phyloP scores from a whole-genome alignment of 179 eudicot species.

The Camellia oleifera region DNA sequence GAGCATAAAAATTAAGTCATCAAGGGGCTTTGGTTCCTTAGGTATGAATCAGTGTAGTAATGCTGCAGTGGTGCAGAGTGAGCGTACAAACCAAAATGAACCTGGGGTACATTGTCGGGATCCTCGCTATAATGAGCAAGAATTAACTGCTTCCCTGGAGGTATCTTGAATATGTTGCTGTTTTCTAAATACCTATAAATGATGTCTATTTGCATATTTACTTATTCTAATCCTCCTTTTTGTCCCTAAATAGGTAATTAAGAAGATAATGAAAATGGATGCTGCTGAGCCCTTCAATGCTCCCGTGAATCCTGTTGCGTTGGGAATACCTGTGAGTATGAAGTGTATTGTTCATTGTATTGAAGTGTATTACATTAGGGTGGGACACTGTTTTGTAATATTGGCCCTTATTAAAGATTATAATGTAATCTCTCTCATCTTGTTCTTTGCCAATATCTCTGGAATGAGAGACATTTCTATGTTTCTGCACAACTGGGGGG shows the following conservation, averaged over 20 bases:
- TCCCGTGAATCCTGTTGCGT: slow-evolving; percentile 80
- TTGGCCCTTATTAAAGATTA: too few relatives aligned
- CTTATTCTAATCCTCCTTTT: background rate
- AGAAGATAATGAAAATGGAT: slow-evolving; percentile 89
- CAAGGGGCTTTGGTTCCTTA: slow-evolving; percentile 40
- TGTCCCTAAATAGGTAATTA: slow-evolving; percentile 52
- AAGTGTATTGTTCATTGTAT: background rate
- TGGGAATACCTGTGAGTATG: slow-evolving; percentile 81
- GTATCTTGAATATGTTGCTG: slow-evolving; percentile 28
- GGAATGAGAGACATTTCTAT: background rate
- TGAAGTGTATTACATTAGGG: background rate
- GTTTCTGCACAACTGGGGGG: background rate
- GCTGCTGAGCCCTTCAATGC: slow-evolving; percentile 89
- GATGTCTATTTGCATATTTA: background rate
- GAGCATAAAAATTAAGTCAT: slow-evolving; percentile 49
- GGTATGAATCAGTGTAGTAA: slow-evolving; percentile 30
- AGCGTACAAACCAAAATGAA: slow-evolving; percentile 29
- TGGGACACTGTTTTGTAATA: too few relatives aligned
- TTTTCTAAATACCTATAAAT: background rate
- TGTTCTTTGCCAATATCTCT: background rate
- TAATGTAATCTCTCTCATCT: background rate
- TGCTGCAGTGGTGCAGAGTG: slow-evolving; percentile 28
- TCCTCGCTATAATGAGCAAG: slow-evolving; percentile 46
- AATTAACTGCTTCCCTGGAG: slow-evolving; percentile 71
- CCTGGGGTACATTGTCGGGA: slow-evolving; percentile 27